Percentiles rank a stretch among this genome's conserved stretches.
phyloP scores from a whole-genome alignment of 495 filamentous ascomycete genomes.

The Penicillium odoratum region DNA sequence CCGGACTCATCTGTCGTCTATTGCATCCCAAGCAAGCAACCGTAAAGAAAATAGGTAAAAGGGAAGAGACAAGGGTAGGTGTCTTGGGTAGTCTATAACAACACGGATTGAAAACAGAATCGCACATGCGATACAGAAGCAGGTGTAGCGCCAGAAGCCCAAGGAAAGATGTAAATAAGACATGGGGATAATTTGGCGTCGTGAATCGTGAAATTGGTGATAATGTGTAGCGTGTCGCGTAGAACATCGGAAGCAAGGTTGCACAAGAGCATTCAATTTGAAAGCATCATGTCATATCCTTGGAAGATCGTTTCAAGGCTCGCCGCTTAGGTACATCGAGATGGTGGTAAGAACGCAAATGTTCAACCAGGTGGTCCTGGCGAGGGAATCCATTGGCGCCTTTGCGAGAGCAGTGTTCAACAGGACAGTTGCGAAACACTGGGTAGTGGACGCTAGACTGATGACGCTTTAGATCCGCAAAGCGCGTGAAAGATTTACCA shows the following conservation, averaged over 20 bases:
- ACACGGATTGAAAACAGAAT: not conserved
- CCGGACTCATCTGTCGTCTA: not conserved
- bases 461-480: slow-evolving; percentile 57
- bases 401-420: slow-evolving; percentile 77
- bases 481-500: slow-evolving; percentile 49
- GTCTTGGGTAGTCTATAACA: not conserved
- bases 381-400: slow-evolving; percentile 77
- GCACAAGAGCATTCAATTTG: not conserved
- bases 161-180: not conserved
- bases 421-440: slow-evolving; percentile 73
- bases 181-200: not conserved
- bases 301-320: slow-evolving; percentile 34
- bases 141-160: slow-evolving; percentile 2
- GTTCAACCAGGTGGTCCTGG: slow-evolving; percentile 86
- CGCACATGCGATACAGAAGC: not conserved
- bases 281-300: slow-evolving; percentile 17
- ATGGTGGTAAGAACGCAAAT: slow-evolving; percentile 76
- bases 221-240: not conserved
- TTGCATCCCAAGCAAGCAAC: not conserved
- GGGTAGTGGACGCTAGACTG: slow-evolving; percentile 52
- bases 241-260: not conserved
- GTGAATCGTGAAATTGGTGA: slow-evolving; percentile 6
- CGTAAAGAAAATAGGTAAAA: not conserved
- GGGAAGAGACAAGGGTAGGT: not conserved
- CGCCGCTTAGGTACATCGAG: slow-evolving; percentile 49